phyloP scores from a whole-genome alignment of 2,329 filamentous ascomycete genomes.

The Myriosclerotinia curreyana region DNA sequence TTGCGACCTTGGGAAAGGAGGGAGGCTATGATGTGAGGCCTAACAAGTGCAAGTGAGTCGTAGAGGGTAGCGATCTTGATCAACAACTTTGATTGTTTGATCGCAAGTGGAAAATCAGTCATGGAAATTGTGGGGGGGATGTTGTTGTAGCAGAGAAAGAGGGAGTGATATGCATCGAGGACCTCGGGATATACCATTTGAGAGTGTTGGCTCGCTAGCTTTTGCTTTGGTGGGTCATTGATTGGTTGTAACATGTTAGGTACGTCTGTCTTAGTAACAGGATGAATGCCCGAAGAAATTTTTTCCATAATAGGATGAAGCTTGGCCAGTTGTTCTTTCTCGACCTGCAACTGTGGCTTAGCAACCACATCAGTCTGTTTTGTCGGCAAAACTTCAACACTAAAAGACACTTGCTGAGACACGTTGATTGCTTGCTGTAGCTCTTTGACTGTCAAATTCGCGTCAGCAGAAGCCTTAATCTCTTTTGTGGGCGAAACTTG shows the following conservation, averaged over 20 bases:
- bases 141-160: conserved; percentile 27
- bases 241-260: background rate
- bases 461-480: background rate
- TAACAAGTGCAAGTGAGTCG: conserved; percentile 17
- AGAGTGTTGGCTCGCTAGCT: background rate
- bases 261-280: no score
- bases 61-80: conserved; percentile 23
- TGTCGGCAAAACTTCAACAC: background rate
- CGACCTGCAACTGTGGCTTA: background rate
- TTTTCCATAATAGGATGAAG: no score
- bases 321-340: no score
- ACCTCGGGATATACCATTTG: background rate
- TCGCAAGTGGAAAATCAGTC: conserved; percentile 22
- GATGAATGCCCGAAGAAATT: no score
- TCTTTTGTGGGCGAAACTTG: background rate
- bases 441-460: background rate
- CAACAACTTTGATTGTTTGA: conserved; percentile 26
- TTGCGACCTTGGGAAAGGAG: conserved; percentile 25
- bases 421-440: background rate
- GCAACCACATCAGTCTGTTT: background rate
- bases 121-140: conserved; percentile 23
- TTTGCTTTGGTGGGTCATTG: no score
- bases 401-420: background rate
- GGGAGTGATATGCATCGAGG: conserved; percentile 26
- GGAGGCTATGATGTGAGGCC: conserved; percentile 21